Evolutionary conservation across 345 rosid species (phyloP), one percentile per base, ranked within the genome.

Genomic region (Litchi chinensis): DNA sequence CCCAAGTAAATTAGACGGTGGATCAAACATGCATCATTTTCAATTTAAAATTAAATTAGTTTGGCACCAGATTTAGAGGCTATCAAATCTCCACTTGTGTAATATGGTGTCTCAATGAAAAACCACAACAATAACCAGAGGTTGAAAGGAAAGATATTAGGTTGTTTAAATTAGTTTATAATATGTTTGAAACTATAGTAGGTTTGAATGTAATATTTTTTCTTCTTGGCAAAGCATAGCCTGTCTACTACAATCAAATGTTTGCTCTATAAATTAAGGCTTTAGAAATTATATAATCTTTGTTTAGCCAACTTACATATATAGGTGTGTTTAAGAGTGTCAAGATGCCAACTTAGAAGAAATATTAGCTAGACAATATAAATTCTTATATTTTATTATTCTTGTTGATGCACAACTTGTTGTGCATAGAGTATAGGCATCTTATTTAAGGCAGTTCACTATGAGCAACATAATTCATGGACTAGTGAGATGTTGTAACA

Each of bases 21-120:
- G 98, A 69, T 95, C 98, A 81, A 90, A 92, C 98, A 98, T 95
- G 89, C 82, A 90, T 59, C 75, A 79, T 75, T 65, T 71, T 57
- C 11, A 76, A 16, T 65, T 71, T 21, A 65, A 26, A n/a, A 81
- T 22, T 22, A 63, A 13, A 65, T 72, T 16, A 60, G 39, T 37
- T 52, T 32, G 37, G 37, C 3, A 41, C 18, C 41, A 40, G n/a
- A 12, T 80, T 41, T n/a, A 41, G 48, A 21, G 50, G 56, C 37
- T 46, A 50, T 46, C n/a, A 68, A 32, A 24, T 52, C 65, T 21
- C 63, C 54, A 21, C 15, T 37, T 37, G 37, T 18, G 3, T 32
- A 46, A 54, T 41, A 64, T 15, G 11, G 57, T 11, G 19, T 15
- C 64, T 18, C 19, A 46, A 57, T 46, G 37, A 28, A 4, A 19